phyloP scores from a whole-genome alignment of 768 basidiomycete species.

The Pisolithus marmoratus region DNA sequence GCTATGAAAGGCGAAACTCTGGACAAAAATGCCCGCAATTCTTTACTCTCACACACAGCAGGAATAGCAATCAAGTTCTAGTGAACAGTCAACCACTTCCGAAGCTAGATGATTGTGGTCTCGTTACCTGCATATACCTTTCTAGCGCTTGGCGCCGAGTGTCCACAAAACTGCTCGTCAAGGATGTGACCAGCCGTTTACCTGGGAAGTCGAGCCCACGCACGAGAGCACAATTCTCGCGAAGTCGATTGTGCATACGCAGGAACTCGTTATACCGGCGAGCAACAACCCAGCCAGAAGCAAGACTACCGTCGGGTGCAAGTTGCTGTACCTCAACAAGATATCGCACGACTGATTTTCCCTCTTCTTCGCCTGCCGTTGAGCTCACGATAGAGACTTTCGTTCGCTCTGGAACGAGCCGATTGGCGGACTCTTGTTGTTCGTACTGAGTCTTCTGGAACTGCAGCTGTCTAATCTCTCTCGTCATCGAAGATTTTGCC shows the following conservation, averaged over 20 bases:
- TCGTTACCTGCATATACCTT: slow-evolving; percentile 78
- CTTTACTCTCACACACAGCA: slow-evolving; percentile 73
- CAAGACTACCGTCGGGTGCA: slow-evolving; percentile 68
- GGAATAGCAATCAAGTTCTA: slow-evolving; percentile 73
- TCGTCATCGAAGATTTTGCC: slow-evolving; percentile 74
- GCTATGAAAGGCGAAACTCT: slow-evolving; percentile 80
- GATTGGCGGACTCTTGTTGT: slow-evolving; percentile 89
- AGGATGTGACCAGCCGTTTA: slow-evolving; percentile 83
- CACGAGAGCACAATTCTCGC: slow-evolving; percentile 65
- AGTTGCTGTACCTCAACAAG: slow-evolving; percentile 89
- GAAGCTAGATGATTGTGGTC: slow-evolving; percentile 15
- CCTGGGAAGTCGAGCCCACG: slow-evolving; percentile 84
- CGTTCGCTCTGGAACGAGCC: slow-evolving; percentile 79
- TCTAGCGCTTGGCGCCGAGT: slow-evolving; percentile 72
- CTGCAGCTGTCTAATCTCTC: slow-evolving; percentile 76
- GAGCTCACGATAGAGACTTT: slow-evolving; percentile 82
- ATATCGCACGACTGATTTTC: slow-evolving; percentile 88
- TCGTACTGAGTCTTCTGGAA: slow-evolving; percentile 94
- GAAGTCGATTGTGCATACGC: slow-evolving; percentile 79
- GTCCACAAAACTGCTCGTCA: slow-evolving; percentile 87
- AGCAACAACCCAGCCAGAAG: slow-evolving; percentile 90
- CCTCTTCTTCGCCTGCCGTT: slow-evolving; percentile 74
- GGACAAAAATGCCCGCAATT: slow-evolving; percentile 81
- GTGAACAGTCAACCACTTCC: neutral
- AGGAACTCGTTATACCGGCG: slow-evolving; percentile 94